Evolutionary conservation across 805 yeast species (phyloP).

Genomic region (Vanderwaltozyma yarrowii): DNA sequence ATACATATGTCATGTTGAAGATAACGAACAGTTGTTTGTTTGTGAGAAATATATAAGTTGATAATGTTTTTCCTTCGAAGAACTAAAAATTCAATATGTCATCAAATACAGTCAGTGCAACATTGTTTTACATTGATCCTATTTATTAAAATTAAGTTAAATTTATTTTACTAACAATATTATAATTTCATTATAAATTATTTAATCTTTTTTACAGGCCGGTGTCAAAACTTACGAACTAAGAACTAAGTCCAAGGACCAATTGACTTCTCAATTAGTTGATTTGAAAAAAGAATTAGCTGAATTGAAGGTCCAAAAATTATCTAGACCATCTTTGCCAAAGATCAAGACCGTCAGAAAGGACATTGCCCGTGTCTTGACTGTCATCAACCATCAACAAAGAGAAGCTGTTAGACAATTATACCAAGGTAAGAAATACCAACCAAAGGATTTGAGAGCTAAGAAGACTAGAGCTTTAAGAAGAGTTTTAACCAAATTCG

Average conservation of each 20-base stretch:
- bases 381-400: slow-evolving; percentile 93
- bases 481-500: slow-evolving; percentile 86
- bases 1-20: no score
- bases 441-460: slow-evolving; percentile 98
- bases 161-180: background rate
- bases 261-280: slow-evolving; percentile 86
- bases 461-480: slow-evolving; percentile 99
- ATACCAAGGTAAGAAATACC: slow-evolving; percentile 90
- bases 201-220: slow-evolving; percentile 35
- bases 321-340: slow-evolving; percentile 87
- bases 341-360: slow-evolving; percentile 95
- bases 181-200: no score
- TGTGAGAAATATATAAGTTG: no score
- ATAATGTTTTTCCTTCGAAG: no score
- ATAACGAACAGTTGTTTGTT: no score
- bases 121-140: no score
- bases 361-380: slow-evolving; percentile 96
- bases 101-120: no score
- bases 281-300: slow-evolving; percentile 97
- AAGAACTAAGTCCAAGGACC: slow-evolving; percentile 94
- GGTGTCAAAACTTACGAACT: slow-evolving; percentile 93
- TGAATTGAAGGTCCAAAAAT: slow-evolving; percentile 89
- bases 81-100: no score
- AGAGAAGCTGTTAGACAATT: slow-evolving; percentile 90
- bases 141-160: no score